Evolutionary conservation across 2,329 filamentous ascomycete species (phyloP).

Genomic region (Cordyceps farinosa): DNA sequence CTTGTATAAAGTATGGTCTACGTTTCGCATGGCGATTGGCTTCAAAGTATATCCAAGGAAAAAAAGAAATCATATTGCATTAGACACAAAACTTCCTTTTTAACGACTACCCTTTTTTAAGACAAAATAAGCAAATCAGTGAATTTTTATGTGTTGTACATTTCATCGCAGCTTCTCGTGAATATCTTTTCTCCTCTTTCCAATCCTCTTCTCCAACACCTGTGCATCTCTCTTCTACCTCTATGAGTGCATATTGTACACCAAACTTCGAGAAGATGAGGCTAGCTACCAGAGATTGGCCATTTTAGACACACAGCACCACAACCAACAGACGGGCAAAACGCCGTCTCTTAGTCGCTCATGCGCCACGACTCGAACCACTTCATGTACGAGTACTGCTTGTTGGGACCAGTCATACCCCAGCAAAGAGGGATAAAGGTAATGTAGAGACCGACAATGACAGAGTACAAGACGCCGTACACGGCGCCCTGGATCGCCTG

Average conservation of each 20-base stretch:
- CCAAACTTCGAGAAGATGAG: neutral
- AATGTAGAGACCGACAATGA: slow-evolving; percentile 78
- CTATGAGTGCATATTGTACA: neutral
- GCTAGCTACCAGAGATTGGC: neutral
- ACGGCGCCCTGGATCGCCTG: slow-evolving; percentile 61
- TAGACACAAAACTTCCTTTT: neutral
- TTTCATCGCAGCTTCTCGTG: slow-evolving; percentile 16
- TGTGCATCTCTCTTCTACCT: neutral
- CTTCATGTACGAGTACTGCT: slow-evolving; percentile 85
- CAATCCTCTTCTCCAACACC: neutral
- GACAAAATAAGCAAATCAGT: neutral
- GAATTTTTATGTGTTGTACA: slow-evolving; percentile 17
- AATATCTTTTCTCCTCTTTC: neutral
- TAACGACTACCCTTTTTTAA: neutral
- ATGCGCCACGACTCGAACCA: slow-evolving; percentile 90
- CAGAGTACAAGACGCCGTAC: slow-evolving; percentile 71
- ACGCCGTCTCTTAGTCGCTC: slow-evolving; percentile 49
- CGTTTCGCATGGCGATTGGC: slow-evolving; percentile 1
- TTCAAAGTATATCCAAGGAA: neutral
- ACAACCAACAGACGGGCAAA: too few relatives aligned
- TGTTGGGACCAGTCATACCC: slow-evolving; percentile 84
- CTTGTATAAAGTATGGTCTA: slow-evolving; percentile 3
- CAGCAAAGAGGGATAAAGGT: slow-evolving; percentile 93
- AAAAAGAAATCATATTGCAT: slow-evolving; percentile 9
- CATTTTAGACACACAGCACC: neutral